Evolutionary conservation across 2,329 filamentous ascomycete species (phyloP), one percentile per base, ranked within the genome.

Genomic region (Coniochaeta sp.): DNA sequence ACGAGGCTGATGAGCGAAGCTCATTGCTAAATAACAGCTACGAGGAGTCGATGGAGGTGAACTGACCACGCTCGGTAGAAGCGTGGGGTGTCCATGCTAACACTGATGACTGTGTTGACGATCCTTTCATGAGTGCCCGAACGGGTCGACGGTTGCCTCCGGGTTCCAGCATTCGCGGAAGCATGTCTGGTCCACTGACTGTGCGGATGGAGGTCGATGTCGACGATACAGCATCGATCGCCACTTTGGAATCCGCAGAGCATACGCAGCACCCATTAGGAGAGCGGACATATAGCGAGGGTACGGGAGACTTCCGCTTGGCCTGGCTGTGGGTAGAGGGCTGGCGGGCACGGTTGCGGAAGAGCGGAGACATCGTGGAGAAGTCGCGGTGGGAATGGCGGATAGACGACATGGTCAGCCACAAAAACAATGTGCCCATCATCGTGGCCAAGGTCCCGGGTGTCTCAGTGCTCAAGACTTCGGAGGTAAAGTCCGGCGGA

Each of bases 21-120:
- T 64, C 70, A 4, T 65, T 75, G 28, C 61, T 75, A 22, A 26
- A 52, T 7, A 52, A 5, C 47, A 52, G 22, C 8, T 52, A 52
- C 47, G 47, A 28, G 60, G 65, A 14, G 61, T 60, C 8, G 64
- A 59, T n/a, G 61, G 59, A 52, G n/a, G 47, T 30, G 9, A 26
- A 52, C 67, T 77, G 74, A 77, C 72, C 71, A 76, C 72, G 66
- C 74, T 74, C 74, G 71, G 72, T 63, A 60, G 60, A 57, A 58
- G 63, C 62, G 65, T 60, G 58, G 58, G 58, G 30, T 28, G 40
- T 26, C 7, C 40, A 12, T 44, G 52, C 17, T 17, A n/a, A 22
- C 10, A 54, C 12, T 22, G 55, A 47, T 5, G 22, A 42, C 40
- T 19, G 14, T 14, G 6, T 5, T 3, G 26, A 22, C 22, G 5